Conservation (phyloP, 345 rosid species). For the Euphorbia lathyris region DNA sequence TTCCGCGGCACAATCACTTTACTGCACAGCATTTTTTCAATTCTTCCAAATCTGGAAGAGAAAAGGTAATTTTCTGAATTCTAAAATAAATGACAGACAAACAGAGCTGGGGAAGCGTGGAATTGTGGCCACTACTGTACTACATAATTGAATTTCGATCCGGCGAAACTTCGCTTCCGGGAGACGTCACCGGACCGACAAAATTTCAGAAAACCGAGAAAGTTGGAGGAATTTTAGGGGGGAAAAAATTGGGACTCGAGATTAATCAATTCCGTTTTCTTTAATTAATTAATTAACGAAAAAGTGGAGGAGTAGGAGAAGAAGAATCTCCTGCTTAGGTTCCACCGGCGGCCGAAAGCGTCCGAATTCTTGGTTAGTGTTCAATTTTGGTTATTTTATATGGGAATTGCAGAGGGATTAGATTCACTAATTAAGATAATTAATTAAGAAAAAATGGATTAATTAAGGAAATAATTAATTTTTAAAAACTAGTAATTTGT, state of each 20-base stretch:
- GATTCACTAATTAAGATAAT: neutral
- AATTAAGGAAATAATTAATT: too few relatives aligned
- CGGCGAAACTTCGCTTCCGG: conserved; percentile 1
- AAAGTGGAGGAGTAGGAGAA: neutral
- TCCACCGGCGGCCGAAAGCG: conserved; percentile 22
- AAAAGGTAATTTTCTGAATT: neutral
- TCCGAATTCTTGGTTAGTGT: neutral
- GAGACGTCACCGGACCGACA: conserved; percentile 6
- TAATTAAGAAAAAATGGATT: neutral
- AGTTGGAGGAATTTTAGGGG: conserved; percentile 6
- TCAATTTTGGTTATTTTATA: neutral
- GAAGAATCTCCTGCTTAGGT: neutral
- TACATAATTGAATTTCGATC: neutral
- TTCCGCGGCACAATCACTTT: conserved; percentile 48
- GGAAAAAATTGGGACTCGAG: neutral
- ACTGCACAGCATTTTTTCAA: conserved; percentile 48
- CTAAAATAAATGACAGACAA: neutral
- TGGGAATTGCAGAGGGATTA: neutral
- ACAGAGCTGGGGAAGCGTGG: neutral
- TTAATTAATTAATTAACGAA: neutral
- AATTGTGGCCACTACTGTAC: neutral
- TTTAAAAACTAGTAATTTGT: too few relatives aligned
- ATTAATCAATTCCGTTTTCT: neutral
- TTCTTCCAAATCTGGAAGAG: neutral
- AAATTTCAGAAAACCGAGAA: neutral